These are phyloP conservation scores for Hericium alpestre DNA, from an alignment of 768 basidiomycete species.

Conservation along the genomic window DNA sequence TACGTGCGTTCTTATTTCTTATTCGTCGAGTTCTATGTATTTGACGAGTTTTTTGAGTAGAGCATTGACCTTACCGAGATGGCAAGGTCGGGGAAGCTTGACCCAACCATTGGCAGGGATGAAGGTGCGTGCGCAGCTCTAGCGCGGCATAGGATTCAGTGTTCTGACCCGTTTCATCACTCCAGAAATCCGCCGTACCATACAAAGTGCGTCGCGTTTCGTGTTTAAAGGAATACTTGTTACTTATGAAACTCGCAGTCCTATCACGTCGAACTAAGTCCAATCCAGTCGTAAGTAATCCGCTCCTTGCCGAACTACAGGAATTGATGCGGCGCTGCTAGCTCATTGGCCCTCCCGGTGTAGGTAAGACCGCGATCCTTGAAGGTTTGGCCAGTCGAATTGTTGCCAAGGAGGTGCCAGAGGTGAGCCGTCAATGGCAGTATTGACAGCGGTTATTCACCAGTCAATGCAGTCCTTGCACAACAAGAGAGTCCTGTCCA, in stretches of 20 bases:
- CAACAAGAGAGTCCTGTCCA: conserved; percentile 76
- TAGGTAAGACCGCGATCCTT: conserved; percentile 87
- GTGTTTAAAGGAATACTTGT: neutral
- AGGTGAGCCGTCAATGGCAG: conserved; percentile 36
- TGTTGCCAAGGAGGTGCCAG: conserved; percentile 82
- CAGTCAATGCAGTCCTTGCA: conserved; percentile 56
- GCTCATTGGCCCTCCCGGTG: conserved; percentile 81
- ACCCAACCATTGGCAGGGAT: conserved; percentile 84
- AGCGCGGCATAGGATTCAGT: neutral
- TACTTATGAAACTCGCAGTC: conserved; percentile 31
- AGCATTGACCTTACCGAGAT: conserved; percentile 78
- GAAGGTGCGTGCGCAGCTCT: conserved; percentile 41
- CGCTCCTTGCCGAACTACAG: neutral
- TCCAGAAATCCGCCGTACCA: conserved; percentile 76
- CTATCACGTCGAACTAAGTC: conserved; percentile 84
- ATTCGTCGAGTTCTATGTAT: neutral
- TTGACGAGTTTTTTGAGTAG: conserved; percentile 25
- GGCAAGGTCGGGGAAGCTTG: conserved; percentile 75
- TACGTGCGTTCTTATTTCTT: conserved; percentile 35
- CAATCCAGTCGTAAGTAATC: conserved; percentile 65
- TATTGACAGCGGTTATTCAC: neutral
- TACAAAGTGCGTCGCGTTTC: conserved; percentile 57
- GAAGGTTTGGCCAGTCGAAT: conserved; percentile 86
- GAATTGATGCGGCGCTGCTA: conserved; percentile 15
- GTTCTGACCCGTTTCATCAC: neutral